Evolutionary conservation across 179 eudicot genomes (phyloP), one percentile per base, ranked within the genome.

Genomic region (Drosera spatulata): DNA sequence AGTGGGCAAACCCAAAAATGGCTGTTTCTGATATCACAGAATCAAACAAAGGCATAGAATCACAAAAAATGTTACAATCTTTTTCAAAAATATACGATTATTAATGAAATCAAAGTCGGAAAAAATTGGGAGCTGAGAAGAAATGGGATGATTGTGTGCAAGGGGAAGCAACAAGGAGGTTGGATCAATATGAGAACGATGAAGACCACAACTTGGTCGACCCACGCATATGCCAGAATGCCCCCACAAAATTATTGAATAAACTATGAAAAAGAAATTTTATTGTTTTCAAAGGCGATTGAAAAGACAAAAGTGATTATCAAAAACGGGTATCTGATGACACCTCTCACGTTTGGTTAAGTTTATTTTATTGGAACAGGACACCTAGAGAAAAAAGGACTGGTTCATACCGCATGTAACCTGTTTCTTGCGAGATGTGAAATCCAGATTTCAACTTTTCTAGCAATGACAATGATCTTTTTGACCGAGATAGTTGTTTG

Each of bases 141-240:
- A 43, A 53, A 38, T 57, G 53, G 38, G 57, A 51, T 5, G 13
- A 49, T 49, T 49, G 11, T 40, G 41, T 14, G 55, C 7, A 39
- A 50, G 56, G 50, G 38, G 37, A 8, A 10, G 57, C 7, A 41
- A 51, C 47, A 62, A 55, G 53, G 37, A 33, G 50, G 33, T 2
- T 22, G 43, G 66, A 62, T 62, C 66, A 59, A 38, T 12, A 41
- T 12, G 43, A 50, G 33, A 50, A 39, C 15, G 5, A 62, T 42
- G 47, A 44, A 53, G 59, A 62, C 66, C 66, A 62, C 66, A 53
- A 54, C 66, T 62, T 62, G 5, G 51, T 50, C 12, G 59, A 61
- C 56, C 64, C 56, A 61, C 55, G 56, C 64, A 61, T 50, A 61
- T 61, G 56, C 64, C 64, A 60, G 47, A 60, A 47, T 60, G 54